Conservation (phyloP, 331 rosid genomes). For the Prunus yedoensis region DNA sequence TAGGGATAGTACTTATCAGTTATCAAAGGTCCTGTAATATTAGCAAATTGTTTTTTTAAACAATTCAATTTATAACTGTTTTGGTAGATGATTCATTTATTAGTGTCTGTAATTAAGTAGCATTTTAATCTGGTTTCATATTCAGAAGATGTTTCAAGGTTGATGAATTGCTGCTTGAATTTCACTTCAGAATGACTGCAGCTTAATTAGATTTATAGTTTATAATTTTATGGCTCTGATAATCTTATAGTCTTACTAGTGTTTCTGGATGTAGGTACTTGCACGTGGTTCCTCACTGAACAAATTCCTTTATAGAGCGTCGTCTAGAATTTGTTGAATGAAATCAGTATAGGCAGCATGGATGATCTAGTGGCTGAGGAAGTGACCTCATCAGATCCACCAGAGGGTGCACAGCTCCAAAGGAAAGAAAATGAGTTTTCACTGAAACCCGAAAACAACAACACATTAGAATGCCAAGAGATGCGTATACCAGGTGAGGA, state of each 20-base stretch:
- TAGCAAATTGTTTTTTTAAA: not conserved
- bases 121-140: too few species aligned
- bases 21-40: too few species aligned
- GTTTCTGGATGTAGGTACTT: not conserved
- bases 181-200: too few species aligned
- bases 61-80: not conserved
- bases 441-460: constrained; percentile 34
- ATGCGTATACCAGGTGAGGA: constrained; percentile 40
- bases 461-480: constrained; percentile 44
- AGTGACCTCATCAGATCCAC: constrained; percentile 32
- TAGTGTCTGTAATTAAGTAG: not conserved
- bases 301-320: constrained; percentile 27
- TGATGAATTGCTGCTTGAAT: too few species aligned
- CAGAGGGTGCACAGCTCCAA: constrained; percentile 52
- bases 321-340: constrained; percentile 30
- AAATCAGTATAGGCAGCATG: constrained; percentile 42
- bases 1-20: too few species aligned
- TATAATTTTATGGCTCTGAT: too few species aligned
- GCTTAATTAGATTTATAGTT: too few species aligned
- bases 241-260: too few species aligned
- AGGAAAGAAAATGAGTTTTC: constrained; percentile 49
- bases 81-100: not conserved
- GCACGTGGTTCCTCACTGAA: constrained; percentile 19
- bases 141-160: too few species aligned
- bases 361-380: constrained; percentile 65